Evolutionary conservation across 352 stramenopile species (phyloP), one percentile per base, ranked within the genome.

Genomic region (Discostella stelligera): DNA sequence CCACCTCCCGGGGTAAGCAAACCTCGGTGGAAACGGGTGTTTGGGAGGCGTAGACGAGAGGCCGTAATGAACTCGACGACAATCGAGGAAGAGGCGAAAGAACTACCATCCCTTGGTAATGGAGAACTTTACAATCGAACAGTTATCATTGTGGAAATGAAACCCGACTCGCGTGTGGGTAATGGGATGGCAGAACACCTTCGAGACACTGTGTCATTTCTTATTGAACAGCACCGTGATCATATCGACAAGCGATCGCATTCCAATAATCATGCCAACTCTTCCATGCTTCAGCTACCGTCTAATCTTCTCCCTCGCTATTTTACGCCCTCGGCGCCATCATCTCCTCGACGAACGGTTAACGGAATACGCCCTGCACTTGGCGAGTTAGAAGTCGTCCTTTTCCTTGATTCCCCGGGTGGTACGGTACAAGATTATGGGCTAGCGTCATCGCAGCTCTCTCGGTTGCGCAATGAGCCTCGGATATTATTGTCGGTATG

Each of bases 361-460:
- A 72, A 72, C 39, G 61, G 73, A 58, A 75, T 80, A 25, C 53
- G 73, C 21, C 53, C 65, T 14, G 66, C 58, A 25, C 18, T 69
- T 59, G 53, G 59, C 44, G 27, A 75, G 11, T 49, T 88, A 1
- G 84, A 92, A 79, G 56, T 92, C 49, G 41, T 91, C 8, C 61
- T 92, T 14, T 71, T 86, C 25, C 27, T 93, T 0, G 66, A 87
- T 56, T 85, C 71, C 11, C 67, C 73, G 0, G 87, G 87, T 37
- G 87, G 87, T 25, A 73, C 46, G 0, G 87, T 90, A 1, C 54
- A 74, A 32, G 70, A 80, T 16, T 93, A 87, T 81, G 87, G 85
- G 11, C 59, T 91, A 14, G 85, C 80, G 7, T 84, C 85, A 4
- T 75, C 78, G 6, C 80, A 90, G 48, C 59, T 93, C 3, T 53